Conservation (phyloP, 208 protist species). For the Histomonas meleagridis region DNA sequence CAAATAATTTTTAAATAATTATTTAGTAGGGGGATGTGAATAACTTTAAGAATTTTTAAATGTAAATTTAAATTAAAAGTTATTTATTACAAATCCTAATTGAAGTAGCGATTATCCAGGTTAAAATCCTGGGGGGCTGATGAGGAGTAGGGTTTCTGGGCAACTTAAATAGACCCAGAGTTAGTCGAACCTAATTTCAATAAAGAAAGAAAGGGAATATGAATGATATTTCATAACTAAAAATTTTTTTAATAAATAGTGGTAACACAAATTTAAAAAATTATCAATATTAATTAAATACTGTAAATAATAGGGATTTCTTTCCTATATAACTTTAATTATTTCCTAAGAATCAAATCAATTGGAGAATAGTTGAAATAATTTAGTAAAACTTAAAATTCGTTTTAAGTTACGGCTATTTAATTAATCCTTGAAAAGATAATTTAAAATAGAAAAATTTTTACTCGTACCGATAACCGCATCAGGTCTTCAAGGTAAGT, state of each 20-base stretch:
- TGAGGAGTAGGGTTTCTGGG: conserved; percentile 62
- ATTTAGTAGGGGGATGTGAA: conserved; percentile 59
- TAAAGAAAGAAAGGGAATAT: background rate
- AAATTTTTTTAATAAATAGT: background rate
- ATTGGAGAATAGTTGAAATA: background rate
- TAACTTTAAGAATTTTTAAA: conserved; percentile 50
- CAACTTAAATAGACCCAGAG: conserved; percentile 57
- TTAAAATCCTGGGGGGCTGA: conserved; percentile 60
- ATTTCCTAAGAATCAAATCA: background rate
- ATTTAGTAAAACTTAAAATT: background rate
- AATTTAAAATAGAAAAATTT: conserved; percentile 32
- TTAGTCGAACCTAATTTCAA: conserved; percentile 60
- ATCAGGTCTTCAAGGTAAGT: conserved; percentile 66
- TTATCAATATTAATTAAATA: background rate
- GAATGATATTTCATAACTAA: background rate
- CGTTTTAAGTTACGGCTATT: background rate
- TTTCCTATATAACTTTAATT: background rate
- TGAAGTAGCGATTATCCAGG: conserved; percentile 65
- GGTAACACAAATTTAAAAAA: background rate
- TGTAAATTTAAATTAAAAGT: conserved; percentile 53
- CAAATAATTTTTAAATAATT: conserved; percentile 41
- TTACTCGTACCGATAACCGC: conserved; percentile 59
- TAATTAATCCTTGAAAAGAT: background rate
- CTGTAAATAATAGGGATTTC: background rate
- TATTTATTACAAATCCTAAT: conserved; percentile 63